These are phyloP conservation scores for Apiotrichum akiyoshidainum DNA, from an alignment of 1,284 basidiomycete genomes.

Conservation along the genomic window DNA sequence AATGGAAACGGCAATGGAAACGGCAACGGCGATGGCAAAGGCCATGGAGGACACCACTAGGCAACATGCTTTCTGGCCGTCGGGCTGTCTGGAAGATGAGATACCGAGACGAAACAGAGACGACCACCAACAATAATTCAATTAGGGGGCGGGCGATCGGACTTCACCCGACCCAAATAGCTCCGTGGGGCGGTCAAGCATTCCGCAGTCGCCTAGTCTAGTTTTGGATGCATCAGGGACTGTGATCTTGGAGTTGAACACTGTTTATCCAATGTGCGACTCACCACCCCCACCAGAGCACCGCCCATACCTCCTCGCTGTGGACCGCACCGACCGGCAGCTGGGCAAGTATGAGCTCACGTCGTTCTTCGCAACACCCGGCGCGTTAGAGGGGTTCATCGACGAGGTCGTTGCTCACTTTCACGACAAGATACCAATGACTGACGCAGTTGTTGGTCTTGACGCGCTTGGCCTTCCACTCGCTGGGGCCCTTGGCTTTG, in stretches of 20 bases:
- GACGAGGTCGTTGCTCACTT: constrained; percentile 12
- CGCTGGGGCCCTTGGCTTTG: constrained; percentile 8
- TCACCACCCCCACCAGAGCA: not conserved
- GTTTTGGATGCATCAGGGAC: too few relatives aligned
- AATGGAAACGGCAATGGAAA: not conserved
- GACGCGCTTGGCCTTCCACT: constrained; percentile 18
- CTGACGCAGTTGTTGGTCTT: constrained; percentile 18
- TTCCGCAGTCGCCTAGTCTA: too few relatives aligned
- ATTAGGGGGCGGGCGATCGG: too few relatives aligned
- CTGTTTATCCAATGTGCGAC: too few relatives aligned
- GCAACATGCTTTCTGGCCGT: too few relatives aligned
- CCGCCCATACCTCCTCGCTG: constrained; percentile 15
- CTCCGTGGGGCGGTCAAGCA: too few relatives aligned
- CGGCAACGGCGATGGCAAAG: not conserved
- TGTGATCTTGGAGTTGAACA: too few relatives aligned
- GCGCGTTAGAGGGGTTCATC: constrained; percentile 7
- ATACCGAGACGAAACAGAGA: too few relatives aligned
- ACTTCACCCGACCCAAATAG: too few relatives aligned
- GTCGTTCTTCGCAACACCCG: constrained; percentile 18
- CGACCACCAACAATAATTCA: too few relatives aligned
- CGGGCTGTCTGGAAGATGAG: too few relatives aligned
- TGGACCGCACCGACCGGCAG: constrained; percentile 14
- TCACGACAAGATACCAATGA: not conserved
- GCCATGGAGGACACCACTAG: too few relatives aligned
- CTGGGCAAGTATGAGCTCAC: constrained; percentile 18